Evolutionary conservation across 2,329 filamentous ascomycete genomes (phyloP).

Genomic region (Pseudogymnoascus sp.): DNA sequence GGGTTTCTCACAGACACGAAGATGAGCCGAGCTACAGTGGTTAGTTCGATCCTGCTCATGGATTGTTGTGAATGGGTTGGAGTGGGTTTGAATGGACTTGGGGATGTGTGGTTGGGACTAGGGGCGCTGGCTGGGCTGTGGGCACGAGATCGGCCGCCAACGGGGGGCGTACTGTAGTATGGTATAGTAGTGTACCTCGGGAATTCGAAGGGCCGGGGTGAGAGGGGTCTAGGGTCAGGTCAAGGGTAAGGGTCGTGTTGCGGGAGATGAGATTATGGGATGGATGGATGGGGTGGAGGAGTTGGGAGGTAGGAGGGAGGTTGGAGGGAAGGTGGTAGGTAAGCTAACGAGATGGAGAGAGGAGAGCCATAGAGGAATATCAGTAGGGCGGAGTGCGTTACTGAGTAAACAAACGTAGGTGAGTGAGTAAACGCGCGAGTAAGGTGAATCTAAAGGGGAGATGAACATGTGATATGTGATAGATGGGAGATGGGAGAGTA

Average conservation of each 20-base stretch:
- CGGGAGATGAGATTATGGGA: not conserved
- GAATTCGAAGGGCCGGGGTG: not conserved
- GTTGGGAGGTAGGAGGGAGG: too few relatives aligned
- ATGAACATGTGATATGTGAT: not conserved
- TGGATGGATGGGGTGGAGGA: not conserved
- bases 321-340: not conserved
- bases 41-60: not conserved
- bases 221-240: not conserved
- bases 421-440: not conserved
- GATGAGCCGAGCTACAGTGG: too few relatives aligned
- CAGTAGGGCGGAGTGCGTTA: not conserved
- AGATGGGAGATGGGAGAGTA: not conserved
- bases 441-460: not conserved
- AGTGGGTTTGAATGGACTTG: too few relatives aligned
- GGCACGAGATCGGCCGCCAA: not conserved
- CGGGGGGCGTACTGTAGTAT: not conserved
- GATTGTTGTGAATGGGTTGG: too few relatives aligned
- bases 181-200: too few relatives aligned
- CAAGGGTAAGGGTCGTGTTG: not conserved
- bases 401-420: too few relatives aligned
- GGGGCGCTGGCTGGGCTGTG: not conserved
- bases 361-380: not conserved
- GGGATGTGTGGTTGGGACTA: not conserved
- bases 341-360: not conserved
- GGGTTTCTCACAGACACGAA: not conserved